These are phyloP conservation scores for Vaccinium vitisidaea DNA, from an alignment of 148 eudicot genomes.

Conservation along the genomic window DNA sequence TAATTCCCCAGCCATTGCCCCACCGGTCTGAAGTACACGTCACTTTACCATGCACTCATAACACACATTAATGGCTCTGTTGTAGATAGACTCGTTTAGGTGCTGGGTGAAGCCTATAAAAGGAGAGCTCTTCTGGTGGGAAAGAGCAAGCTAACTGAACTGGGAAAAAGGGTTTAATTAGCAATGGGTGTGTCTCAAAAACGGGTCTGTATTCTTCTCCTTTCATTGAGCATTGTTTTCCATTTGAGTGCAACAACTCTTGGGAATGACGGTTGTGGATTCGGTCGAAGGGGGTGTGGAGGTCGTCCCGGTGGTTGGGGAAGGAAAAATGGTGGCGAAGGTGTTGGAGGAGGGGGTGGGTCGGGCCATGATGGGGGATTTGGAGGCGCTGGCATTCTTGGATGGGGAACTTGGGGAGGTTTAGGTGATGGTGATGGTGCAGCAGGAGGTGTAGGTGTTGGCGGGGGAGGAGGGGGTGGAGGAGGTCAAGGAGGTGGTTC, in stretches of 20 bases:
- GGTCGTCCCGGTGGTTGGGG: conserved; percentile 20
- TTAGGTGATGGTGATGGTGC: neutral
- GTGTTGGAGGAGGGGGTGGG: conserved; percentile 12
- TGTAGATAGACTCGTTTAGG: neutral
- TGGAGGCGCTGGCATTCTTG: neutral
- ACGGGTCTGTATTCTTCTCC: conserved; percentile 14
- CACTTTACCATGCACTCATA: neutral
- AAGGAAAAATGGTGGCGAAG: conserved; percentile 12
- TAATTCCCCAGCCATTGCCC: conserved; percentile 20
- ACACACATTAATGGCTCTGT: conserved; percentile 19
- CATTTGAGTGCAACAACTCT: conserved; percentile 24
- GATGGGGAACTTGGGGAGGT: conserved; percentile 12
- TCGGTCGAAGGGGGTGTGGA: conserved; percentile 9
- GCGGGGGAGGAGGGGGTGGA: neutral
- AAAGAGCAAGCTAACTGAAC: conserved; percentile 10
- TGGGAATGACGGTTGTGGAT: conserved; percentile 19
- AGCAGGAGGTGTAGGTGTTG: neutral
- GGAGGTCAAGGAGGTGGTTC: conserved; percentile 11
- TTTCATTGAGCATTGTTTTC: conserved; percentile 20
- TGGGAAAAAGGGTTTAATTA: neutral
- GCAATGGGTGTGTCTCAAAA: conserved; percentile 15
- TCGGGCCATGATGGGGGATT: too few relatives aligned
- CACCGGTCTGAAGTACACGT: conserved; percentile 20
- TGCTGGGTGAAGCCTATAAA: conserved; percentile 11
- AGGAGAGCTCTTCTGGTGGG: conserved; percentile 9